Evolutionary conservation across 2,329 filamentous ascomycete species (phyloP), one percentile per base, ranked within the genome.

Genomic region (Hypoxylon sp.): DNA sequence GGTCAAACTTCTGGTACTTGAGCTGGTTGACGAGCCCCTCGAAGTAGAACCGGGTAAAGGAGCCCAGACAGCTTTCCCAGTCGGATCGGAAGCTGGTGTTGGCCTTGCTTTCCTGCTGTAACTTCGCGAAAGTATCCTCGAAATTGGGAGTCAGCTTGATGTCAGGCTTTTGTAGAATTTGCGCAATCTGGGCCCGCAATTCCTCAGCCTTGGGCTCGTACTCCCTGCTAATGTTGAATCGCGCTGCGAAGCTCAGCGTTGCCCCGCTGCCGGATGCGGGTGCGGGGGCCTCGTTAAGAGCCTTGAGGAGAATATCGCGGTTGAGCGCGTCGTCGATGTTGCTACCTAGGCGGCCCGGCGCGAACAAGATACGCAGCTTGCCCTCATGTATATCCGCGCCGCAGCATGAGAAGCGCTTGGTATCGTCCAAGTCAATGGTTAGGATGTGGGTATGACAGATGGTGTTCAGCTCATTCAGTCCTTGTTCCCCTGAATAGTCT

Each of bases 291-390:
- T 76, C 74, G 72, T 87, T 85, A 65, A 88, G 78, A 2, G 85
- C 84, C 29, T 79, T 76, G 33, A 78, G 72, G 26, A 88, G 78
- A 8, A 80, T 78, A 39, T 77, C 67, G 9, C 72, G 74, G 8
- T 80, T 72, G 17, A 82, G 68, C 59, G 81, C 80, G 48, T 83
- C 68, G 73, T 76, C 71, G 64, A 82, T 79, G 77, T 88, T 88
- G 72, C 73, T 77, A 50, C 83, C 86, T 0, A 88, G 79, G 54
- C 77, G 70, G 3, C 74, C 71, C 26, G 80, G 77, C 14, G 76
- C 70, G 76, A 87, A 88, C 44, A 87, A 72, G n/a, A 88, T 79
- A 62, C 81, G 78, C 6, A 88, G 82, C 67, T 81, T 78, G 50
- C 85, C 84, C 3, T 83, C 81, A 1, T 76, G 73, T 50, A 88